Evolutionary conservation across 495 filamentous ascomycete species (phyloP).

Genomic region (Articulospora tetracladia): DNA sequence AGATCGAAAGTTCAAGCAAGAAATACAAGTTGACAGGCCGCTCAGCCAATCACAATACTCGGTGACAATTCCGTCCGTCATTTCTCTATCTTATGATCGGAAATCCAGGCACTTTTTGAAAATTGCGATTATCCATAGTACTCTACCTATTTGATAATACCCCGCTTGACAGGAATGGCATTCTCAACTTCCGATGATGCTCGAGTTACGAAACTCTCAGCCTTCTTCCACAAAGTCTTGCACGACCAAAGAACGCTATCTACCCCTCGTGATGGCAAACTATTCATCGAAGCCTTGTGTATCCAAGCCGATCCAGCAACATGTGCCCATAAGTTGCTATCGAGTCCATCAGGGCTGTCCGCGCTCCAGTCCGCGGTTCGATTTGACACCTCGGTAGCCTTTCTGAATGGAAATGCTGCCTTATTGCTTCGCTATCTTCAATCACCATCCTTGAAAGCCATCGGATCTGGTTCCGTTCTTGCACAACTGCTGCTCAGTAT

Average conservation of each 20-base stretch:
- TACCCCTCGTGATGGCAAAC: slow-evolving; percentile 33
- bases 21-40: too few species aligned
- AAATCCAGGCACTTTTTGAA: too few species aligned
- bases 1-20: too few species aligned
- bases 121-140: not conserved
- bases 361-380: slow-evolving; percentile 46
- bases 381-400: slow-evolving; percentile 42
- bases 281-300: slow-evolving; percentile 59
- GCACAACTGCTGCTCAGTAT: slow-evolving; percentile 47
- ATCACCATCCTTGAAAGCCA: slow-evolving; percentile 42
- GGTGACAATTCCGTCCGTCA: too few species aligned
- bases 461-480: slow-evolving; percentile 54
- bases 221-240: slow-evolving; percentile 31
- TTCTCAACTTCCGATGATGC: not conserved
- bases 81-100: too few species aligned
- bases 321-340: slow-evolving; percentile 53
- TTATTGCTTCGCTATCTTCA: slow-evolving; percentile 34
- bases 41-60: too few species aligned
- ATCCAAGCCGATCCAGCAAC: slow-evolving; percentile 40
- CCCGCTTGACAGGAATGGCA: not conserved
- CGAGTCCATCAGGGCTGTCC: slow-evolving; percentile 40
- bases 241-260: slow-evolving; percentile 29
- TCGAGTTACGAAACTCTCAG: slow-evolving; percentile 10
- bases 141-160: not conserved
- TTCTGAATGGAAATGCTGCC: slow-evolving; percentile 45